A percentile compares a stretch with the other conserved stretches of the same genome.
These are phyloP conservation scores for Rubia peregrina DNA, from an alignment of 305 asterid genomes.

Conservation along the genomic window DNA sequence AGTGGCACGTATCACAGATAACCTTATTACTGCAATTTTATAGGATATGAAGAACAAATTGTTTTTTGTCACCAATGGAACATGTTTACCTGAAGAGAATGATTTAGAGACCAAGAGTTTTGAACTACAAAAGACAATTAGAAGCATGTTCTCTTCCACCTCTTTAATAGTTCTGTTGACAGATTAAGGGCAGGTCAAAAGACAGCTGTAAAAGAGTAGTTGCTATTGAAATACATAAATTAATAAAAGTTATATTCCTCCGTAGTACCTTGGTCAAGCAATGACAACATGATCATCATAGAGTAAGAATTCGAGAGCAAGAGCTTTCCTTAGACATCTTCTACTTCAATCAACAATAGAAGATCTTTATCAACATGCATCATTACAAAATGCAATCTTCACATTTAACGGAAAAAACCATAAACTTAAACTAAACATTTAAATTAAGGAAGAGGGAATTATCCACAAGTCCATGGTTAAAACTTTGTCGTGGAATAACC, in stretches of 20 bases:
- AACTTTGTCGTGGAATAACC: neutral
- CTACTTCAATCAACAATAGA: conserved; percentile 54
- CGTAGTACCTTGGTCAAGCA: conserved; percentile 77
- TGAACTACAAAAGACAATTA: too few species aligned
- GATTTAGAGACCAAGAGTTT: too few species aligned
- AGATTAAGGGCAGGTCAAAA: too few species aligned
- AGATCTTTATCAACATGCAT: conserved; percentile 17
- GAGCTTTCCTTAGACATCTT: conserved; percentile 88
- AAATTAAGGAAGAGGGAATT: conserved; percentile 1
- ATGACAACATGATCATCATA: conserved; percentile 84
- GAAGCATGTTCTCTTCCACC: too few species aligned
- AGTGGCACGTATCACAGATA: too few species aligned
- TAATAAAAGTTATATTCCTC: conserved; percentile 9
- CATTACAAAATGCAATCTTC: neutral
- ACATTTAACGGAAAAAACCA: neutral
- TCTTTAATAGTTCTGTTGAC: too few species aligned
- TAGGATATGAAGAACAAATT: too few species aligned
- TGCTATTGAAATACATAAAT: conserved; percentile 13
- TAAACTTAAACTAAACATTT: neutral
- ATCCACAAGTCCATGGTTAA: neutral
- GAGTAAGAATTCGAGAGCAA: conserved; percentile 86
- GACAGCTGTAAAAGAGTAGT: too few species aligned
- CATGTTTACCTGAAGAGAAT: too few species aligned
- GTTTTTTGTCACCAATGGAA: too few species aligned
- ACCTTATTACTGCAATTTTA: too few species aligned